phyloP scores from a whole-genome alignment of 805 yeast species.

The Lipomyces sp. region DNA sequence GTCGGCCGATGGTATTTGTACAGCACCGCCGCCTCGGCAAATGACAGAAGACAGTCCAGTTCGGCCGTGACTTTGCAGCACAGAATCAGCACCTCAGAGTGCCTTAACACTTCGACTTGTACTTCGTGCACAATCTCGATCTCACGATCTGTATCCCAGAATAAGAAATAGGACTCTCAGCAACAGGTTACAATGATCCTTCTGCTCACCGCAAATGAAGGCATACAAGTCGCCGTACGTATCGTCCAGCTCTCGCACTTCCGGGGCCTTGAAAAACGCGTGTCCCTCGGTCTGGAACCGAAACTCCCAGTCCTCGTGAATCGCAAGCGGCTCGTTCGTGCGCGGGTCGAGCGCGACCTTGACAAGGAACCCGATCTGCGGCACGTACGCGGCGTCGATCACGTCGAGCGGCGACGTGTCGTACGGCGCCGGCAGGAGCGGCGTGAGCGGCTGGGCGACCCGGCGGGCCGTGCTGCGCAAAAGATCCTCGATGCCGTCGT shows the following conservation, averaged over 20 bases:
- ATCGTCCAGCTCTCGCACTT: conserved; percentile 39
- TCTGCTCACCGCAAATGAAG: conserved; percentile 32
- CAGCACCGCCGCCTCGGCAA: conserved; percentile 37
- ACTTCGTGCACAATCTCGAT: conserved; percentile 42
- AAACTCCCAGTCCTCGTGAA: conserved; percentile 38
- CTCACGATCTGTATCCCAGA: conserved; percentile 36
- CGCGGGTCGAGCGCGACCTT: conserved; percentile 31
- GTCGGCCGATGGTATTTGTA: conserved; percentile 39
- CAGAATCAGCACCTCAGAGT: conserved; percentile 19
- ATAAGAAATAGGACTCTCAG: not conserved
- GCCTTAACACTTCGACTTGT: conserved; percentile 32
- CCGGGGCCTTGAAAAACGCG: conserved; percentile 40
- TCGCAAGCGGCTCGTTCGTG: not conserved
- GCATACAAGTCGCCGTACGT: conserved; percentile 46
- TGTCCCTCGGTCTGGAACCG: conserved; percentile 42
- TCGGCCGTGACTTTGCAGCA: conserved; percentile 37
- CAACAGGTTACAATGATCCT: conserved; percentile 33
- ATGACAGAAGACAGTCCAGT: conserved; percentile 40
- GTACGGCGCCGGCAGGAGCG: conserved; percentile 6
- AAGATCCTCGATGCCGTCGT: conserved; percentile 38
- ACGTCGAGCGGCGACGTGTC: conserved; percentile 13
- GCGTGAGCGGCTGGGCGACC: conserved; percentile 9
- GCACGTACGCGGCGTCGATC: conserved; percentile 44
- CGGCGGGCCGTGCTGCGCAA: conserved; percentile 34
- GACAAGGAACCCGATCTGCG: conserved; percentile 46